Evolutionary conservation across 1,139 yeast genomes (phyloP).

Genomic region (Suhomyces bolitotheri): DNA sequence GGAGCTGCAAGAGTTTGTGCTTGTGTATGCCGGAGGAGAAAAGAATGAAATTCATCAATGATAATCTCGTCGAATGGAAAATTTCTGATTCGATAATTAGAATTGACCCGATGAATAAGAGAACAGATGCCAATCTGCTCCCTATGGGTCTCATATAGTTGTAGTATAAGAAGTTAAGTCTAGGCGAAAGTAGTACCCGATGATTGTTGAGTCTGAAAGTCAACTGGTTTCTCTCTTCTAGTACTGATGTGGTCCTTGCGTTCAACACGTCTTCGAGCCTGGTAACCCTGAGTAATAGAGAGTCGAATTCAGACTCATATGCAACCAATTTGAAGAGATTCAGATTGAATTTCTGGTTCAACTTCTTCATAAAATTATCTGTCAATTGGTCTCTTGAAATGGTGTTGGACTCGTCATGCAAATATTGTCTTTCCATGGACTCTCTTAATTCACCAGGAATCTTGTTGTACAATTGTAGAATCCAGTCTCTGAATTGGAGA

Average conservation of each 20-base stretch:
- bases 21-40: constrained; percentile 22
- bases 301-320: constrained; percentile 42
- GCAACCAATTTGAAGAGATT: constrained; percentile 43
- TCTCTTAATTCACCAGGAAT: constrained; percentile 41
- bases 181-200: constrained; percentile 25
- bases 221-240: constrained; percentile 32
- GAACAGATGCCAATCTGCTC: constrained; percentile 42
- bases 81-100: constrained; percentile 71
- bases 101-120: constrained; percentile 44
- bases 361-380: constrained; percentile 31
- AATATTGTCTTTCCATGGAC: constrained; percentile 36
- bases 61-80: constrained; percentile 65
- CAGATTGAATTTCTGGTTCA: constrained; percentile 40
- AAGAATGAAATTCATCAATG: constrained; percentile 56
- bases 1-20: constrained; percentile 33
- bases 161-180: constrained; percentile 38
- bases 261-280: constrained; percentile 44
- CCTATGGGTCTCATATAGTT: constrained; percentile 47
- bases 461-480: constrained; percentile 30
- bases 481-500: constrained; percentile 44
- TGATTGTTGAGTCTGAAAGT: constrained; percentile 27
- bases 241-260: constrained; percentile 26
- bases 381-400: constrained; percentile 42
- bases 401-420: constrained; percentile 20
- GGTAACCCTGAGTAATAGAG: constrained; percentile 33